These are phyloP conservation scores for Lepidium aucheri DNA, from an alignment of 345 rosid genomes.

Conservation along the genomic window DNA sequence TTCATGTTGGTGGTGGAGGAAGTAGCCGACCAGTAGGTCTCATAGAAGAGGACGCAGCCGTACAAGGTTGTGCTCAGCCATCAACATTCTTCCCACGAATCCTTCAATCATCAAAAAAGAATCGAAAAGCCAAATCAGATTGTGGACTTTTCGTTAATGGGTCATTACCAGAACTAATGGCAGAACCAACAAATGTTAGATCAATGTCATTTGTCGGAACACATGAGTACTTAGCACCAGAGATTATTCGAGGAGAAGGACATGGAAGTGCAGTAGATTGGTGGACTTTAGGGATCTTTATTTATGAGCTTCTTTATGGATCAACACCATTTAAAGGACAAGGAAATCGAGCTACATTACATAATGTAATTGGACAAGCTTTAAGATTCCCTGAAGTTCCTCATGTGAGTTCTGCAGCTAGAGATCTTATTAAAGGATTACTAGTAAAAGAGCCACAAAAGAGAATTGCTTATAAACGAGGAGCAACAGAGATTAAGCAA, in stretches of 20 bases:
- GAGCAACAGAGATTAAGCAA: conserved; percentile 89
- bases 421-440: conserved; percentile 73
- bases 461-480: conserved; percentile 71
- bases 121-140: conserved; percentile 79
- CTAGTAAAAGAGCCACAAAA: conserved; percentile 78
- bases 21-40: conserved; percentile 32
- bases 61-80: conserved; percentile 62
- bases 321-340: conserved; percentile 85
- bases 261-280: conserved; percentile 97
- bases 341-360: conserved; percentile 83
- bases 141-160: conserved; percentile 57
- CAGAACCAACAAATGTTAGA: conserved; percentile 80
- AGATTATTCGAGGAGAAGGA: conserved; percentile 91
- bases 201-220: conserved; percentile 97
- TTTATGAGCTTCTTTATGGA: conserved; percentile 78
- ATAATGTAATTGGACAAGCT: conserved; percentile 82
- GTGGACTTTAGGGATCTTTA: conserved; percentile 90
- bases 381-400: conserved; percentile 70
- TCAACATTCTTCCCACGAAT: conserved; percentile 78
- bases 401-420: conserved; percentile 52
- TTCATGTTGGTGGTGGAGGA: conserved; percentile 16
- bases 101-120: conserved; percentile 59
- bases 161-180: conserved; percentile 78
- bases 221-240: conserved; percentile 86
- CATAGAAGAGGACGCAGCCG: conserved; percentile 50